Conservation (phyloP, 768 basidiomycete genomes). For the Calocybe indica region DNA sequence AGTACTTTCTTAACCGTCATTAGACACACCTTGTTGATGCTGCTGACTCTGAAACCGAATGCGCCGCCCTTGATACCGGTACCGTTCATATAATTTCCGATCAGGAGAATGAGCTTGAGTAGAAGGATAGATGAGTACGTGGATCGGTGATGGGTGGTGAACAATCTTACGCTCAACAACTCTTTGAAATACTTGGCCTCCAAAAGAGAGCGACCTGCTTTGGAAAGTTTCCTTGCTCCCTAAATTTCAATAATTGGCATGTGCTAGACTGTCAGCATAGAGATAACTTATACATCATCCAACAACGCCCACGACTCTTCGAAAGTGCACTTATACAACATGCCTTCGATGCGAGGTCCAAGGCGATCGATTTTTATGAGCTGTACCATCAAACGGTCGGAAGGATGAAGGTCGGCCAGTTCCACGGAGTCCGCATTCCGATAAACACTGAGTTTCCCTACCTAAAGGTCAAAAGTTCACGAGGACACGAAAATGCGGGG, state of each 20-base stretch:
- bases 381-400: constrained; percentile 96
- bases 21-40: constrained; percentile 83
- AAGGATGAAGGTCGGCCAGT: constrained; percentile 82
- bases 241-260: constrained; percentile 21
- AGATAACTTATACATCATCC: constrained; percentile 56
- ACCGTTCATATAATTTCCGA: constrained; percentile 99
- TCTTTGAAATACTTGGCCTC: constrained; percentile 87
- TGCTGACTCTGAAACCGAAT: constrained; percentile 94
- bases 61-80: constrained; percentile 95
- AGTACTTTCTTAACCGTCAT: background rate
- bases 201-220: constrained; percentile 75
- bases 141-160: background rate
- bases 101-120: constrained; percentile 77
- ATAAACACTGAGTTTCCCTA: constrained; percentile 87
- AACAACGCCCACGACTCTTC: constrained; percentile 79
- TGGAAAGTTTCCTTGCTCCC: constrained; percentile 76
- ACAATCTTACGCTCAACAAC: constrained; percentile 66
- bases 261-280: background rate
- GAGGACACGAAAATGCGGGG: background rate
- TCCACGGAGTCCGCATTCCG: constrained; percentile 84
- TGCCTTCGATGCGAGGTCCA: constrained; percentile 84
- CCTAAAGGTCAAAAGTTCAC: constrained; percentile 28
- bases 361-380: constrained; percentile 92
- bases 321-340: constrained; percentile 88
- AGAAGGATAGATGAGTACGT: background rate